Base-by-base conservation (phyloP, 257 asterid species). In the Asclepias syriaca region DNA sequence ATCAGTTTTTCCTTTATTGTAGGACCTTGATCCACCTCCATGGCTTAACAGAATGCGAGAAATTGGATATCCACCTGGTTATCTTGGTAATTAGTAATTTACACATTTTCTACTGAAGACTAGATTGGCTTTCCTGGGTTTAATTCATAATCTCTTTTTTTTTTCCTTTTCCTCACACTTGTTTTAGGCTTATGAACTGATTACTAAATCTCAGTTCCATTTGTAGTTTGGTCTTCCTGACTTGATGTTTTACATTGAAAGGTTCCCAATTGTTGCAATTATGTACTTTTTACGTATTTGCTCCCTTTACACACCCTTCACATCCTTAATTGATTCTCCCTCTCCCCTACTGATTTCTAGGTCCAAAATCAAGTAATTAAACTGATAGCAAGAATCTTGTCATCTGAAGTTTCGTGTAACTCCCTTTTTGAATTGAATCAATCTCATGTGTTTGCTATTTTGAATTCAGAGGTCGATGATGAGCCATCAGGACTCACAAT, bases 1-100 rank as follows among this genome's bases (percentile, higher is more conserved):
- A n/a, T 68, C 73, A n/a, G 27, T 49, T 2, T 21, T 59, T 45
- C 48, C 37, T 51, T 67, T 67, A 27, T 65, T 71, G 32, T 78
- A 95, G 99, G 98, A 87, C 82, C 83, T 88, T 72, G 98, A 95
- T 81, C 99, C 99, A 74, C 99, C 98, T 76, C 99, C 99, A 56
- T 95, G 99, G 99, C 96, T 95, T 72, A 77, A 86, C 86, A 85
- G 98, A 83, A 95, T 92, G 99, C 87, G 96, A 72, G 96, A 92
- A 86, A 82, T 95, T 69, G 99, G 99, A 74, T 95, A 95, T 74
- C 99, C 98, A 22, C 97, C 94, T 68, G 98, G 94, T 81, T 92
- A 92, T 86, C 75, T 95, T 84, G 99, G 99, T 95, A 88, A 58
- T 68, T 16, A 49, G 11, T 48, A 5, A 15, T 69, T 69, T 60